Conservation (phyloP, 2,329 filamentous ascomycete species). For the Fusarium globosum region DNA sequence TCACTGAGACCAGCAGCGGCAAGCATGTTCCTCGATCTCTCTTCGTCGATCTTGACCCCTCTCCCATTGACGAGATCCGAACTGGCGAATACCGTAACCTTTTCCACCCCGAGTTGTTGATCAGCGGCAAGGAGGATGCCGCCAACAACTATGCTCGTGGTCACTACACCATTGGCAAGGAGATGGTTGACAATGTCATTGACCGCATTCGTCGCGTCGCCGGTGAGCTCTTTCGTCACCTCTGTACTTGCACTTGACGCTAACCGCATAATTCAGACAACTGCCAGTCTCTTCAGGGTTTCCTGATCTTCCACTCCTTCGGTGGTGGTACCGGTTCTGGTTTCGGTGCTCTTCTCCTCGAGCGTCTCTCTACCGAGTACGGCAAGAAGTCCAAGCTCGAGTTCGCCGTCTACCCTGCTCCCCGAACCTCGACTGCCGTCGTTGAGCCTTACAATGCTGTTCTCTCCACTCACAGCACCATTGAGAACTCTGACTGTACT, state of each 20-base stretch:
- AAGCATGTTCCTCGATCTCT: constrained; percentile 79
- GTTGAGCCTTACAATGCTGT: constrained; percentile 82
- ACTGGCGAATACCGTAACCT: constrained; percentile 75
- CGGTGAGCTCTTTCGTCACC: constrained; percentile 58
- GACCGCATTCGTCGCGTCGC: constrained; percentile 76
- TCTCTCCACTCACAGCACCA: constrained; percentile 78
- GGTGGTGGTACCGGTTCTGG: constrained; percentile 79
- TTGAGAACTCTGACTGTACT: constrained; percentile 83
- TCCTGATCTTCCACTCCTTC: constrained; percentile 81
- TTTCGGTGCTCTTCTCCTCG: constrained; percentile 77
- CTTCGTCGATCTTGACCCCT: constrained; percentile 79
- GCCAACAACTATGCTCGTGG: constrained; percentile 83
- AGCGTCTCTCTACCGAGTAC: constrained; percentile 78
- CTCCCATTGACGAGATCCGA: constrained; percentile 79
- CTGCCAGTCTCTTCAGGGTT: constrained; percentile 78
- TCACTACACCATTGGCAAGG: constrained; percentile 81
- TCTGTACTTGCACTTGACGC: constrained; percentile 3
- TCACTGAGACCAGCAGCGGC: constrained; percentile 76
- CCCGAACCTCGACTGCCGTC: constrained; percentile 75
- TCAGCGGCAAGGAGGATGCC: constrained; percentile 81
- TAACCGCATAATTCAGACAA: constrained; percentile 63
- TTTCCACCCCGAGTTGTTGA: constrained; percentile 77
- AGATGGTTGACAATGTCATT: constrained; percentile 77
- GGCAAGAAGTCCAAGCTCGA: constrained; percentile 83
- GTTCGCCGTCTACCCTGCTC: constrained; percentile 78